A percentile compares a stretch with the other conserved stretches of the same genome.
These are phyloP conservation scores for Schizochytrium sp. DNA, from an alignment of 108 stramenopile species.

Conservation along the genomic window DNA sequence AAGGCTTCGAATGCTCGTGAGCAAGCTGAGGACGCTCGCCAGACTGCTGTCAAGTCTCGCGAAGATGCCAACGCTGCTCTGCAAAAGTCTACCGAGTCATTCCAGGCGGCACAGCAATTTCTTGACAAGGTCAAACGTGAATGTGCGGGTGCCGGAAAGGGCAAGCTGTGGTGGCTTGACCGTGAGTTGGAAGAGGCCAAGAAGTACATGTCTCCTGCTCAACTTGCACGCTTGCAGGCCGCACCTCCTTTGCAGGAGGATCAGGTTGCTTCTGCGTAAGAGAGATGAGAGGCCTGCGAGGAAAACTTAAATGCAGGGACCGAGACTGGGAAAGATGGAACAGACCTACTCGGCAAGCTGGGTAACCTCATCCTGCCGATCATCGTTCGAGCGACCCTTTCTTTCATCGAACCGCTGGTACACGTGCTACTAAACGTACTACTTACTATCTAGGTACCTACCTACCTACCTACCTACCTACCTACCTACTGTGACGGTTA, in stretches of 20 bases:
- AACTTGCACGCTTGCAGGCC: constrained; percentile 36
- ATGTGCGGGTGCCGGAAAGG: constrained; percentile 45
- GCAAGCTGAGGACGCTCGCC: constrained; percentile 40
- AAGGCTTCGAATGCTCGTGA: background rate
- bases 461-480: no score
- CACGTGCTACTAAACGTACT: no score
- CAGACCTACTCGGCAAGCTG: no score
- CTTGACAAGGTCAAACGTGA: constrained; percentile 55
- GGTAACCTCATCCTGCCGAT: no score
- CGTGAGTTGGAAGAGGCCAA: constrained; percentile 56
- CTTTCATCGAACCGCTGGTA: no score
- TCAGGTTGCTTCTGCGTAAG: background rate
- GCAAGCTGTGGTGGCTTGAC: constrained; percentile 51
- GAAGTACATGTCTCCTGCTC: constrained; percentile 55
- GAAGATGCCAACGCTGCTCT: constrained; percentile 31
- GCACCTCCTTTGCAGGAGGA: constrained; percentile 40
- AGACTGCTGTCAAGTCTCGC: background rate
- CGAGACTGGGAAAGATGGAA: no score
- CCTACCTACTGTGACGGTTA: no score
- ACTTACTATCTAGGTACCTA: no score
- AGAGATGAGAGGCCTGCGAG: no score
- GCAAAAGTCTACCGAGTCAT: constrained; percentile 32
- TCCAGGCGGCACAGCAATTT: constrained; percentile 14
- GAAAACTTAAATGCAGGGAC: no score
- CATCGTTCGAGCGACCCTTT: no score